Conservation (phyloP, 2,329 filamentous ascomycete species). For the Saccharata proteae region DNA sequence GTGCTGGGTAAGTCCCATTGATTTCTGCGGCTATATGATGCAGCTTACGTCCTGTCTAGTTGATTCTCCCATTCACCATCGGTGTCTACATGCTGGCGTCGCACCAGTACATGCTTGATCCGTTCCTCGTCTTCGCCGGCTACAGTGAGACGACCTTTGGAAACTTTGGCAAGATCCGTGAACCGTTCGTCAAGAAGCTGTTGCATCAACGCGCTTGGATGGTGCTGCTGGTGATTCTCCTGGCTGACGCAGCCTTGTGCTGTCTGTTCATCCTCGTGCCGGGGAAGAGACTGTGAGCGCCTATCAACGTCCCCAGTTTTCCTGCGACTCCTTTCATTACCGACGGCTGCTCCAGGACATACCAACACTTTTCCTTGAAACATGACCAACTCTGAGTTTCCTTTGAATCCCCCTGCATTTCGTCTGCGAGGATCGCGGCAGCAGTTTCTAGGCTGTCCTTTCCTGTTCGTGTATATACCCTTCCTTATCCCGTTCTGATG, state of each 20-base stretch:
- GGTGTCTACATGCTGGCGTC: constrained; percentile 81
- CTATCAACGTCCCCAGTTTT: no score
- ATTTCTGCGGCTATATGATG: background rate
- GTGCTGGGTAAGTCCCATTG: constrained; percentile 60
- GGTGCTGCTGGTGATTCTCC: constrained; percentile 60
- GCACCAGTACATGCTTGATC: constrained; percentile 93
- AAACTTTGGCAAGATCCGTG: constrained; percentile 75
- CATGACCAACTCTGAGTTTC: no score
- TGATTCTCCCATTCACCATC: constrained; percentile 82
- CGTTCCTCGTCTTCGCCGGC: constrained; percentile 75
- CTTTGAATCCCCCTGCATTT: no score
- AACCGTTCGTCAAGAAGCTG: constrained; percentile 81
- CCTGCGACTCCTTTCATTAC: no score
- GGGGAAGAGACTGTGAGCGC: constrained; percentile 66
- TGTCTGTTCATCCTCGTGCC: constrained; percentile 92
- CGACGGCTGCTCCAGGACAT: no score
- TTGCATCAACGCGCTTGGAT: constrained; percentile 73
- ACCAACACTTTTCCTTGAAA: no score
- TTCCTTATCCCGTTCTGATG: no score
- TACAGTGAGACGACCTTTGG: constrained; percentile 95
- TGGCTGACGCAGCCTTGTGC: constrained; percentile 72
- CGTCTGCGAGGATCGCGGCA: no score
- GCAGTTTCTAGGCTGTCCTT: no score
- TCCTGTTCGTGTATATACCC: no score
- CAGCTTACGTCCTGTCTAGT: constrained; percentile 36